Base-by-base conservation (phyloP, 257 asterid species). In the Salvia rosmarinus region DNA sequence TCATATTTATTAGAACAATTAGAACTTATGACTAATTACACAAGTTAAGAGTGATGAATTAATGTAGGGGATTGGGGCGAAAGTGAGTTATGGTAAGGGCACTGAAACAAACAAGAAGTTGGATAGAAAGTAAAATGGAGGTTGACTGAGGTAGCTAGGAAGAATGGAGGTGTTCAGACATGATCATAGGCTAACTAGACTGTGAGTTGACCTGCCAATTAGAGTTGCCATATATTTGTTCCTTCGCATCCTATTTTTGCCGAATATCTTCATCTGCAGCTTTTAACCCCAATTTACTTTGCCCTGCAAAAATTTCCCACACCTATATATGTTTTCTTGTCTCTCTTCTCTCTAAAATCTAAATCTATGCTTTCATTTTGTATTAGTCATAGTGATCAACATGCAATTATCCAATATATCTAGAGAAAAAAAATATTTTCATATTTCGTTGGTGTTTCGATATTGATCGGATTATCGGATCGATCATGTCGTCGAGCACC, bases 131-230 rank as follows among this genome's bases (percentile, higher is more conserved):
- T 39, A 39, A 37, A 37, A 39, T 9, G 44, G 12, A 39, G 44
- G 44, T 39, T 72, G 81, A 68, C 14, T 40, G 79, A 64, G 75
- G 74, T 60, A 71, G 77, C n/a, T n/a, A n/a, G n/a, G 34, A 47
- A 34, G 63, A 49, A 46, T 62, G 37, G 50, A 40, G 66, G 17
- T n/a, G 30, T 55, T 51, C 64, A 37, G 54, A 46, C 77, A 50
- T 37, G 28, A 35, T 20, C 30, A 62, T 28, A 56, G 63, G 56
- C 54, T 72, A 77, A 39, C 34, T 65, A 77, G 59, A 55, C 44
- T 39, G 16, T 12, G 80, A 68, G 85, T 88, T 85, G 95, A 88
- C 92, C 85, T 80, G 85, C 89, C 90, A 89, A 85, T 89, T 76
- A 81, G 83, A 78, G 79, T 68, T 21, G 79, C 63, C 66, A 68